phyloP scores from a whole-genome alignment of 345 rosid species.

The Atalantia buxifolia region DNA sequence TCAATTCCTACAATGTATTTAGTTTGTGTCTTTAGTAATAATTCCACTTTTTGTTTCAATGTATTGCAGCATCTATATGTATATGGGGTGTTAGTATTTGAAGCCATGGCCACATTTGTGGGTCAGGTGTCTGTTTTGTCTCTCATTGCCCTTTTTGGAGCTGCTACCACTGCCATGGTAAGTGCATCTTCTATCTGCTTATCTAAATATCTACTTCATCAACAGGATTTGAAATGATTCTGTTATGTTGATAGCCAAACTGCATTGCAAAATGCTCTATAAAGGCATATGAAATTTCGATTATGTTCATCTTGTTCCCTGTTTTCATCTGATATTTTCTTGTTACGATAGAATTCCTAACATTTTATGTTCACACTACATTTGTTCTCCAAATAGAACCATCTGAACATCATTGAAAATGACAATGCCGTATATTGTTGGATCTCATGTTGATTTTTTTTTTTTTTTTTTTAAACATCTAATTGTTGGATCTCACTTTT shows the following conservation, averaged over 20 bases:
- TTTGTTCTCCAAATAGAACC: neutral
- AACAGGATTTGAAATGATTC: neutral
- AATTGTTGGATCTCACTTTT: neutral
- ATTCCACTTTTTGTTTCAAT: neutral
- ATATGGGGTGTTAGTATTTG: slow-evolving; percentile 83
- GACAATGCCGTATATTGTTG: neutral
- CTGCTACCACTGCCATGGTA: slow-evolving; percentile 99
- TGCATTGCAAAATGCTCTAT: neutral
- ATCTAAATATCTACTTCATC: slow-evolving; percentile 48
- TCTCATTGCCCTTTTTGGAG: slow-evolving; percentile 91
- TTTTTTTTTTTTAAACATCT: neutral
- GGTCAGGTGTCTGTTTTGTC: slow-evolving; percentile 95
- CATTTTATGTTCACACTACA: neutral
- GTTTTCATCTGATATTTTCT: neutral
- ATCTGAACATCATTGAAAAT: neutral
- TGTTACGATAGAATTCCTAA: neutral
- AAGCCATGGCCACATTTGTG: slow-evolving; percentile 93
- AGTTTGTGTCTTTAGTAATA: neutral
- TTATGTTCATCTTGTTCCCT: neutral
- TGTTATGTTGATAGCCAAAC: neutral
- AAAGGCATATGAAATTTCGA: neutral
- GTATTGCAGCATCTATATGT: slow-evolving; percentile 82
- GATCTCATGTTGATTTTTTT: neutral
- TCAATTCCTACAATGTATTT: neutral
- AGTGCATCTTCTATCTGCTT: neutral